These are phyloP conservation scores for Xylaria curta DNA, from an alignment of 495 filamentous ascomycete genomes.

Conservation along the genomic window DNA sequence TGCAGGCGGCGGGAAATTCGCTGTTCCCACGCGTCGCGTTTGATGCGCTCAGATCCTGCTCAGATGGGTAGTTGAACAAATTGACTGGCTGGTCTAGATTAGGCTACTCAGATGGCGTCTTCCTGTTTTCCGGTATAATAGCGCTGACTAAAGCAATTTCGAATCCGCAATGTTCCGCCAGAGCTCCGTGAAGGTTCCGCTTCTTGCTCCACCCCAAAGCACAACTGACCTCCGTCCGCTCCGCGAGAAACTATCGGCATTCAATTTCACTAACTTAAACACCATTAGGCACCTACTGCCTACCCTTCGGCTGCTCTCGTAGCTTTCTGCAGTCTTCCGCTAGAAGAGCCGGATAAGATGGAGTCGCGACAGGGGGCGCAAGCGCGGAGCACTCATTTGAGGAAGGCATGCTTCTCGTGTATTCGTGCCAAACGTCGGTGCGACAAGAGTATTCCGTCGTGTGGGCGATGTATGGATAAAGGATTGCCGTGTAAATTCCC, in stretches of 20 bases:
- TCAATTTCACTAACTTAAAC: background rate
- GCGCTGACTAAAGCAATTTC: background rate
- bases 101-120: background rate
- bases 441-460: conserved; percentile 29
- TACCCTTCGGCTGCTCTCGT: background rate
- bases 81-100: background rate
- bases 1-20: background rate
- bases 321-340: background rate
- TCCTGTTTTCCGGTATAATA: background rate
- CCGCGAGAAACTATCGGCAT: background rate
- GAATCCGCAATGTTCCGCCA: conserved; percentile 4
- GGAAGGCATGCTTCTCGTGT: conserved; percentile 34
- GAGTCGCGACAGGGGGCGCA: background rate
- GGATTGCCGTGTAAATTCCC: conserved; percentile 30
- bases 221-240: background rate
- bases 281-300: background rate
- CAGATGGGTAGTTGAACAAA: background rate
- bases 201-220: background rate
- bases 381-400: background rate
- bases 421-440: conserved; percentile 34
- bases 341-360: background rate
- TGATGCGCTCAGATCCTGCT: background rate
- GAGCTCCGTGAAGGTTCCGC: conserved; percentile 8
- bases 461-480: conserved; percentile 27
- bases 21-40: background rate